A percentile compares a stretch with the other conserved stretches of the same genome.
Evolutionary conservation across 805 yeast species (phyloP).

Genomic region (Kuraishia hungarica): DNA sequence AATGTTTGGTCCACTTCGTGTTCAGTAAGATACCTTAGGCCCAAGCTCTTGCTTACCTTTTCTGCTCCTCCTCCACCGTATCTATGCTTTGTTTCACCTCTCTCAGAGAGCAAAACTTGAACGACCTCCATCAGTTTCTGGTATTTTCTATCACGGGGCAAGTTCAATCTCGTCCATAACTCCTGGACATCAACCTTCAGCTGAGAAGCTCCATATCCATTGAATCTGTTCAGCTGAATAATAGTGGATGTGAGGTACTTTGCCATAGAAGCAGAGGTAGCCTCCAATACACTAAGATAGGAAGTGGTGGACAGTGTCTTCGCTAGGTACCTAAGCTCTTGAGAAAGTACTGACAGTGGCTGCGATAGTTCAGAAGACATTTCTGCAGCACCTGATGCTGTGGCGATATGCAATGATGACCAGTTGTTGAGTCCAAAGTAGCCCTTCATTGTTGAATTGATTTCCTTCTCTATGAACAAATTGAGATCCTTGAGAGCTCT

Average conservation of each 20-base stretch:
- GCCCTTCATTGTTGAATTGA: slow-evolving; percentile 26
- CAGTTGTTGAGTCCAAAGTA: slow-evolving; percentile 25
- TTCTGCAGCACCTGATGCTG: background rate
- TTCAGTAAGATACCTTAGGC: background rate
- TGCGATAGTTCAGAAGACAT: slow-evolving; percentile 14
- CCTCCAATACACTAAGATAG: slow-evolving; percentile 15
- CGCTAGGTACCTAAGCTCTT: slow-evolving; percentile 20
- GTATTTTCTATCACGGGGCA: slow-evolving; percentile 15
- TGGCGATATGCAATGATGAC: slow-evolving; percentile 9
- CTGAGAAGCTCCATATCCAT: slow-evolving; percentile 23
- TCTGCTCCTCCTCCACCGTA: background rate
- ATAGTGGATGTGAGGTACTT: slow-evolving; percentile 28
- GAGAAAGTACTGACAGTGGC: slow-evolving; percentile 16
- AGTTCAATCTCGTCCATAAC: slow-evolving; percentile 18
- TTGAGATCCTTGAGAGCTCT: slow-evolving; percentile 20
- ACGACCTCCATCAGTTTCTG: slow-evolving; percentile 12
- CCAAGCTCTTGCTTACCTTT: background rate
- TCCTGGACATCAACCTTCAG: slow-evolving; percentile 22
- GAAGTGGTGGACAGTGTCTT: slow-evolving; percentile 22
- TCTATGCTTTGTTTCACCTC: background rate
- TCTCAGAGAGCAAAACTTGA: slow-evolving; percentile 6
- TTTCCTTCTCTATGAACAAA: slow-evolving; percentile 24
- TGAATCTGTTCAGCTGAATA: slow-evolving; percentile 28
- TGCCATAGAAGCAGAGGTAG: slow-evolving; percentile 21
- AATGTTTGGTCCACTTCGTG: background rate